A percentile compares a stretch with the other conserved stretches of the same genome.
phyloP scores from a whole-genome alignment of 1,284 basidiomycete genomes.

The Microbotryum violaceum region DNA sequence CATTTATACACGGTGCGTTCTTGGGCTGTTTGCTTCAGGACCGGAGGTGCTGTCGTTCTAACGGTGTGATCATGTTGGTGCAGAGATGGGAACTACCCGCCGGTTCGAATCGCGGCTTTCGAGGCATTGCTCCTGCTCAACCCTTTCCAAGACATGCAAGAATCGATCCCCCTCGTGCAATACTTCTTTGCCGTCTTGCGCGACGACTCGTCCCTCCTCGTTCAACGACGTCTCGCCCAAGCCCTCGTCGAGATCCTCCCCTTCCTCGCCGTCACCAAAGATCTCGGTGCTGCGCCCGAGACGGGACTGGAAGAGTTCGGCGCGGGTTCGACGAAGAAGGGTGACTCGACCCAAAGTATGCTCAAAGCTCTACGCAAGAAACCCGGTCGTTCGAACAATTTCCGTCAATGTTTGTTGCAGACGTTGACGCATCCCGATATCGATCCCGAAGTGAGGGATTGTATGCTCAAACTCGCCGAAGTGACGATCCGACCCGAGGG shows the following conservation, averaged over 20 bases:
- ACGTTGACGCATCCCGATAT: slow-evolving; percentile 65
- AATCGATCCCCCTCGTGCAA: slow-evolving; percentile 60
- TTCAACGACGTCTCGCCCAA: slow-evolving; percentile 79
- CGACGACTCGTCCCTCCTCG: slow-evolving; percentile 69
- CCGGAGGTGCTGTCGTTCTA: no score
- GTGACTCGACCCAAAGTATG: slow-evolving; percentile 54
- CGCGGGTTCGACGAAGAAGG: slow-evolving; percentile 18
- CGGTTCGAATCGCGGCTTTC: slow-evolving; percentile 84
- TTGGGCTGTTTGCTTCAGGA: neutral
- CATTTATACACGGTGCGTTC: slow-evolving; percentile 69
- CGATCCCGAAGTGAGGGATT: slow-evolving; percentile 83
- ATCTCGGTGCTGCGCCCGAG: slow-evolving; percentile 52
- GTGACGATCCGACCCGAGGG: slow-evolving; percentile 72
- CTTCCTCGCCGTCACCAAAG: slow-evolving; percentile 77
- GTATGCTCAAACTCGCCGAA: slow-evolving; percentile 84
- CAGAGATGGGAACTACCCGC: slow-evolving; percentile 86
- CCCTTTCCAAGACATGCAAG: slow-evolving; percentile 47
- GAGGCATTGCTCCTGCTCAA: slow-evolving; percentile 87
- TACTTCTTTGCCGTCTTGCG: slow-evolving; percentile 87
- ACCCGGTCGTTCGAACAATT: slow-evolving; percentile 69
- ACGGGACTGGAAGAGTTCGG: slow-evolving; percentile 14
- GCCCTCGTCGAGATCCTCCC: slow-evolving; percentile 80
- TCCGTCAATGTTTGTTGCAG: slow-evolving; percentile 71
- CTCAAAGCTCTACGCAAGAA: slow-evolving; percentile 75
- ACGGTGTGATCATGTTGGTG: neutral